phyloP scores from a whole-genome alignment of 1,284 basidiomycete genomes.

The Lignosus rhinocerotis region DNA sequence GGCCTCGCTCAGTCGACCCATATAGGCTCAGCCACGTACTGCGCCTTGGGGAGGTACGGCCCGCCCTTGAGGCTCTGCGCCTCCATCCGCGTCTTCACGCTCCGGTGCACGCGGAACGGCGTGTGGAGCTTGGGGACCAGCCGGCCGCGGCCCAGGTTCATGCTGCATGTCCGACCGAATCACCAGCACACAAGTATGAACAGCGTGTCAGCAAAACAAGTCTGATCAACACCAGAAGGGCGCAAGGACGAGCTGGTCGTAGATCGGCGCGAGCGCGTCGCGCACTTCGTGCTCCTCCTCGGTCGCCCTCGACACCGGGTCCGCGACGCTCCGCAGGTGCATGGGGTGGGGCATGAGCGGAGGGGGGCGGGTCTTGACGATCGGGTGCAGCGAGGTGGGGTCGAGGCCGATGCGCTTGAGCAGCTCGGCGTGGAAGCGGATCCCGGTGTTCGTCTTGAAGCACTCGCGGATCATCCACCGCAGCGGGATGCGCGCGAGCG shows the following conservation, averaged over 20 bases:
- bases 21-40: background rate
- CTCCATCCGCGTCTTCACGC: slow-evolving; percentile 49
- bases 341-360: slow-evolving; percentile 2
- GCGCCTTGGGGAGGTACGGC: slow-evolving; percentile 45
- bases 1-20: slow-evolving; percentile 11
- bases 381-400: slow-evolving; percentile 37
- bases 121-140: slow-evolving; percentile 39
- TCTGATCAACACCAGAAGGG: slow-evolving; percentile 59
- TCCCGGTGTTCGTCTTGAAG: slow-evolving; percentile 42
- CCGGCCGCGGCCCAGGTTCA: slow-evolving; percentile 49
- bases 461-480: slow-evolving; percentile 70
- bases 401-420: slow-evolving; percentile 52
- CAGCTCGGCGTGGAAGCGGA: slow-evolving; percentile 42
- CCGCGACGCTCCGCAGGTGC: background rate
- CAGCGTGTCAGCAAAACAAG: background rate
- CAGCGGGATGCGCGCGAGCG: slow-evolving; percentile 58
- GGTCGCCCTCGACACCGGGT: slow-evolving; percentile 37
- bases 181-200: too few relatives aligned
- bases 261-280: slow-evolving; percentile 52
- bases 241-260: slow-evolving; percentile 49
- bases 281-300: slow-evolving; percentile 44
- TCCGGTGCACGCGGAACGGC: slow-evolving; percentile 46
- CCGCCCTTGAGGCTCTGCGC: slow-evolving; percentile 36
- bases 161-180: too few relatives aligned
- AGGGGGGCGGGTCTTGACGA: background rate